Evolutionary conservation across 805 yeast species (phyloP), one percentile per base, ranked within the genome.

Genomic region (Cyberlindnera maclurae): DNA sequence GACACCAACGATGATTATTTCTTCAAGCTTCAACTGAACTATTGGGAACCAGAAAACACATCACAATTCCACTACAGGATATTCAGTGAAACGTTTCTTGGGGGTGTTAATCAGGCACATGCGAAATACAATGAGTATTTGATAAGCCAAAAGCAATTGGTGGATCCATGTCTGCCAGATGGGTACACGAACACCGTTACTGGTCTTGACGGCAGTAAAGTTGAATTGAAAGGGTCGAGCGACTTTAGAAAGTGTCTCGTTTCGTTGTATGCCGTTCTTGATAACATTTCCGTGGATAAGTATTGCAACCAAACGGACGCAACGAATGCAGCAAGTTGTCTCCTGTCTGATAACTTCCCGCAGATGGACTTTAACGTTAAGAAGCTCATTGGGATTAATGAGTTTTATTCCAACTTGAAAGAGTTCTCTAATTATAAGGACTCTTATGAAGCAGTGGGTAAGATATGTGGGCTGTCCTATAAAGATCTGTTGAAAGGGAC

Each of bases 351-450:
- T 45, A 54, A 67, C 15, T 63, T 74, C 22, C 85, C 84, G 0
- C 61, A 72, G 7, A 71, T 78, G 57, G 77, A 73, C 46, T 75
- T 78, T 49, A 71, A 72, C 34, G 60, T 71, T 26, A 70, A 74
- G 45, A 71, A 70, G 41, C 79, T 79, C 41, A 62, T 75, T 30
- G 86, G 84, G 0, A 80, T 79, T 8, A 75, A 82, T 43, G 84
- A 82, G 4, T 77, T 77, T 52, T 77, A 82, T 78, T 78, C 78
- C 48, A 71, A 79, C 4, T 62, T 78, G 29, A 67, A 69, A n/a
- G 63, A 66, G 35, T 58, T 76, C 29, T 51, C 73, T 28, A 57
- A 63, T 10, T 59, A 63, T 13, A 49, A 52, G 10, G 52, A 59
- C 55, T 29, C 70, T 70, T 42, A 69, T 64, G 49, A 50, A 50